A percentile compares a stretch with the other conserved stretches of the same genome.
Evolutionary conservation across 306 rosid genomes (phyloP).

Genomic region (Cyclanthera cordifolia): DNA sequence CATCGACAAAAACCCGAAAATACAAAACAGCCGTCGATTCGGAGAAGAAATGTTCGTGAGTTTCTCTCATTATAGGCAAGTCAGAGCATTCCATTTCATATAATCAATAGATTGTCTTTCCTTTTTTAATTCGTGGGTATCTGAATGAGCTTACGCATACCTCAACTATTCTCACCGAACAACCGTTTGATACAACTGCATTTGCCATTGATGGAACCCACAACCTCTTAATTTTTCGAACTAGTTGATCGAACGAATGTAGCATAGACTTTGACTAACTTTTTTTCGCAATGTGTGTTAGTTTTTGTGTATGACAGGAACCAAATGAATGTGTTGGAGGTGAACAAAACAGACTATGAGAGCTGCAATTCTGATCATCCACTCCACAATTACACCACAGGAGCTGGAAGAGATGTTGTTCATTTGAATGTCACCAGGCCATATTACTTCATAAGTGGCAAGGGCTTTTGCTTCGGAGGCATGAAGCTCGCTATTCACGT

Average conservation of each 20-base stretch:
- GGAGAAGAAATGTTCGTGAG: too few species aligned
- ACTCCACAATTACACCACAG: constrained; percentile 63
- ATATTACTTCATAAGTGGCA: constrained; percentile 71
- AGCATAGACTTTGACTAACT: neutral
- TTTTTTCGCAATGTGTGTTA: constrained; percentile 16
- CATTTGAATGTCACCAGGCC: constrained; percentile 64
- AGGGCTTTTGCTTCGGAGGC: constrained; percentile 80
- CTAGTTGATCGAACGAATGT: neutral
- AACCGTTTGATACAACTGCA: too few species aligned
- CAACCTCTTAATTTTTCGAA: neutral
- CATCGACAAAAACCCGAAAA: too few species aligned
- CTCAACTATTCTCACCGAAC: too few species aligned
- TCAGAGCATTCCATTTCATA: too few species aligned
- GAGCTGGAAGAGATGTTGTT: constrained; percentile 91
- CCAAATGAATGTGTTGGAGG: constrained; percentile 69
- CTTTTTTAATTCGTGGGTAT: too few species aligned
- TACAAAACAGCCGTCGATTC: too few species aligned
- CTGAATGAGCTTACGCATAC: too few species aligned
- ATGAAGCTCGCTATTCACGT: constrained; percentile 68
- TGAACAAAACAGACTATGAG: constrained; percentile 78
- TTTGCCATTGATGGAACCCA: too few species aligned
- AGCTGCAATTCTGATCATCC: constrained; percentile 57
- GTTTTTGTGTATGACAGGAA: constrained; percentile 92
- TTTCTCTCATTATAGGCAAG: too few species aligned
- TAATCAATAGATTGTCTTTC: too few species aligned